Base-by-base conservation (phyloP, 2,329 filamentous ascomycete genomes). In the Phoma sp. region DNA sequence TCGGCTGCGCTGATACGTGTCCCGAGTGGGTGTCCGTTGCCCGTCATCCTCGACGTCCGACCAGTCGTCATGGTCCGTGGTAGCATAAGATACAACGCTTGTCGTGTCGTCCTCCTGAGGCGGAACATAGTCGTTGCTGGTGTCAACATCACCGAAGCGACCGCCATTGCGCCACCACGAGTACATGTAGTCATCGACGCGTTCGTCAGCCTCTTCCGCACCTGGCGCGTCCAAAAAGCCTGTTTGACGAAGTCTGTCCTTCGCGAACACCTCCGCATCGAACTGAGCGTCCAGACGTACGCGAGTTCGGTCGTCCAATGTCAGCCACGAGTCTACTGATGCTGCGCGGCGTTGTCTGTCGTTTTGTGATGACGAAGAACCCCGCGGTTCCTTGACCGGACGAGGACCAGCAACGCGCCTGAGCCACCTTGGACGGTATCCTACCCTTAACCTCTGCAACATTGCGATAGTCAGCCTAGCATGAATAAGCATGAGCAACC, bases 131-230 rank as follows among this genome's bases (percentile, higher is more conserved):
- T 94, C 89, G 25, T 90, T 90, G 68, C 91, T 96, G 5, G 82
- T 81, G 71, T 98, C 94, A 29, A 88, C 81, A 15, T 88, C 87
- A 1, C 94, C 93, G 87, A 92, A 97, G 78, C 90, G 90, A 7
- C 91, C 92, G 19, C 91, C 92, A 49, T 82, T 81, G 47, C 89
- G 86, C 90, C 92, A 98, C 85, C 93, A 95, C 27, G 81, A 81
- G 72, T 97, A 98, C 1, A 97, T 78, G 55, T 86, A 88, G 2
- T 83, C 82, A 61, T 94, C 89, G 2, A 97, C 79, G 35, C 85
- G 84, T 25, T 84, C 83, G 64, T 95, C 90, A 36, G 79, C 61
- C 15, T 78, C 71, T 43, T 75, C 75, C 0, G 57, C 22, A 15
- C 62, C 65, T 35, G 63, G 44, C 13, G 68, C 60, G 15, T 69